Base-by-base conservation (phyloP, 805 yeast genomes). In the Pichia paraexigua region DNA sequence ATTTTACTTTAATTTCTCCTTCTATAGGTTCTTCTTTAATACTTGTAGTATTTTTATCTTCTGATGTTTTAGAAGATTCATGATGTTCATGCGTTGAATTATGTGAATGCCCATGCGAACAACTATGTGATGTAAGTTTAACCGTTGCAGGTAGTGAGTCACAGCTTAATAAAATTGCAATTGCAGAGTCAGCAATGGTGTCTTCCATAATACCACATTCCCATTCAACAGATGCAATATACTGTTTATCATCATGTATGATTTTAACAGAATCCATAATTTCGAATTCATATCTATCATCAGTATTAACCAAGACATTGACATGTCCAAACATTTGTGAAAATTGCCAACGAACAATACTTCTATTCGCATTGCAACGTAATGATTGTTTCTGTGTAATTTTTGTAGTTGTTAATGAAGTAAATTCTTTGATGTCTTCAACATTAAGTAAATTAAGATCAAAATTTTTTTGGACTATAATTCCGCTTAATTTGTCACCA, bases 141-240 rank as follows among this genome's bases (percentile, higher is more conserved):
- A 94, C 96, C 8, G 97, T 88, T 2, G 97, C 95, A 12, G 97
- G 97, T 0, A 96, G 83, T 0, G 96, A 84, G 64, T 94, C 99
- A 42, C 92, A 94, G 44, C 96, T 87, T 68, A 92, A 77, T 32
- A 94, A 67, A 40, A 94, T 89, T 0, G 97, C 97, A 53, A 94
- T 79, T 1, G 90, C 86, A 17, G 96, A 84, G 63, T 94, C 99
- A 0, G 99, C 99, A 56, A 94, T 79, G 0, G 97, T 85, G 62
- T 94, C 99, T 54, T 87, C 91, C 71, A 90, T 80, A 51, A 87
- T 73, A 53, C 90, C 91, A 58, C 95, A 92, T 18, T 82, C 79
- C 99, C 99, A 94, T 65, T 88, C 95, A 15, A 92, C 82, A 0
- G 85, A 76, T 7, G 87, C 82, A 11, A 76, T 58, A 18, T 61